These are phyloP conservation scores for Mycena filopes DNA, from an alignment of 768 basidiomycete genomes.

Conservation along the genomic window DNA sequence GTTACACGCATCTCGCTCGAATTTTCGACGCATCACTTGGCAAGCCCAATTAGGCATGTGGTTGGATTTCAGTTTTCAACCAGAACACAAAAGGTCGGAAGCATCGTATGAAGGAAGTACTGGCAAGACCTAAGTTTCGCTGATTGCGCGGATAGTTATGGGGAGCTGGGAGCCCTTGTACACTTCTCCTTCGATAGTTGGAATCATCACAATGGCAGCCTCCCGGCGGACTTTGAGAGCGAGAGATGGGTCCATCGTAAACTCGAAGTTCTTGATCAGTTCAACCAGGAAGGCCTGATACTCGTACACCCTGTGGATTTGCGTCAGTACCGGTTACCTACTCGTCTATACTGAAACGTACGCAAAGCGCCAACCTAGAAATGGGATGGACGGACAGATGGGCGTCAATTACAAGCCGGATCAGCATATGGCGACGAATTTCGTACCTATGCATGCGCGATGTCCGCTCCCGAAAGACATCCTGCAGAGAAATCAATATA, in stretches of 20 bases:
- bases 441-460: constrained; percentile 50
- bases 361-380: constrained; percentile 59
- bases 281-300: constrained; percentile 68
- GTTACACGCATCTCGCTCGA: too few species aligned
- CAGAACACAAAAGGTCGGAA: too few species aligned
- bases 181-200: constrained; percentile 54
- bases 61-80: too few species aligned
- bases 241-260: constrained; percentile 55
- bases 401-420: neutral
- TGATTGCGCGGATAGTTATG: constrained; percentile 6
- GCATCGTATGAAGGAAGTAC: too few species aligned
- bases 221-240: constrained; percentile 51
- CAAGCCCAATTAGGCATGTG: too few species aligned
- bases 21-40: too few species aligned
- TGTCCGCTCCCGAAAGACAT: constrained; percentile 62
- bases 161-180: constrained; percentile 11
- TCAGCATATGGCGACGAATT: neutral
- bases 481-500: constrained; percentile 35
- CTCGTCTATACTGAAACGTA: neutral
- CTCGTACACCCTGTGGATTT: constrained; percentile 52
- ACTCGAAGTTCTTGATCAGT: constrained; percentile 67
- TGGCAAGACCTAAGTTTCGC: too few species aligned
- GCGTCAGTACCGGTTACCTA: neutral
- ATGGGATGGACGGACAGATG: too few species aligned
- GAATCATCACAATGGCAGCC: constrained; percentile 59